Base-by-base conservation (phyloP, 2,329 filamentous ascomycete species). In the Cylindrodendrum hubeiense region DNA sequence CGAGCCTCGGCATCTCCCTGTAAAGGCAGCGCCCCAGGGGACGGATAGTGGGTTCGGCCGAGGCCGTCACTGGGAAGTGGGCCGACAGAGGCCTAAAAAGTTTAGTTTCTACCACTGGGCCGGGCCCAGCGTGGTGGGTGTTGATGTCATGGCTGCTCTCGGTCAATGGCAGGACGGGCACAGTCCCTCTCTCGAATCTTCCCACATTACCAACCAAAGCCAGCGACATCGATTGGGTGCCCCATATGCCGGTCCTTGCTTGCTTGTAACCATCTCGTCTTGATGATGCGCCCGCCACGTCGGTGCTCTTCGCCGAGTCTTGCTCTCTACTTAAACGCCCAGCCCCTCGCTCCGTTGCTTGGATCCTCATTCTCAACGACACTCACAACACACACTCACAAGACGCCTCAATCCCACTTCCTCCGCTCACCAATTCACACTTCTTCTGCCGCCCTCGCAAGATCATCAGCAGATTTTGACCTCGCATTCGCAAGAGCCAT, bases 241-340 rank as follows among this genome's bases (percentile, higher is more conserved):
- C 9, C 17, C 26, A n/a, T 8, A 8, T 17, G 6, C 24, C 8
- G 22, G 3, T 15, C 44, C 44, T 49, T 49, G 28, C 19, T 34
- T 37, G 47, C 57, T 37, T 26, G 26, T 22, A 51, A 33, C 15
- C 24, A 28, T 51, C n/a, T 58, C 41, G 37, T 37, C 34, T 49
- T 49, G 6, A 50, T 60, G 56, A 19, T 43, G 56, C 34, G 26
- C 9, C 13, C 26, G 24, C 47, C 56, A 50, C 49, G 43, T 60
- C 61, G 61, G 55, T 53, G 55, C 50, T 26, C 43, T 33, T 55
- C 55, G 54, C 54, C 61, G 61, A 63, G 61, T n/a, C 41, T 50
- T 10, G 8, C 26, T 13, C 13, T 59, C 19, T 60, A 34, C 34
- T 59, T 64, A 55, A 64, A 46, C 46, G 21, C 43, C 54, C 49